These are phyloP conservation scores for Ceratocystis smalleyi DNA, from an alignment of 2,329 filamentous ascomycete genomes.

Conservation along the genomic window DNA sequence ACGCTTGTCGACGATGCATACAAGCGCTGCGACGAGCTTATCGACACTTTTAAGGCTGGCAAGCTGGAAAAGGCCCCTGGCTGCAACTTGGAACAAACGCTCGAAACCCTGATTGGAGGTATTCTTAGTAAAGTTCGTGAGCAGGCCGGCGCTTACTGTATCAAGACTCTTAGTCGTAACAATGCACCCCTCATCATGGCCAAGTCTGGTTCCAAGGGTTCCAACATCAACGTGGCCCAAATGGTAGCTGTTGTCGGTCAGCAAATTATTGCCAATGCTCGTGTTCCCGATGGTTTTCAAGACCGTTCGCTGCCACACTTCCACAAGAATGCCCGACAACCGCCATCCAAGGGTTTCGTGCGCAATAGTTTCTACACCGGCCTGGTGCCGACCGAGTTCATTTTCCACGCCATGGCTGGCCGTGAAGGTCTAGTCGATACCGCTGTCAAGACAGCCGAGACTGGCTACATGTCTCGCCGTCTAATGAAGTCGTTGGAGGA, in stretches of 20 bases:
- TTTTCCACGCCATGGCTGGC: constrained; percentile 96
- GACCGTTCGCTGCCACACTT: constrained; percentile 91
- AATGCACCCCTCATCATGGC: constrained; percentile 96
- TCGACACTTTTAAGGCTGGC: constrained; percentile 62
- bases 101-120: constrained; percentile 81
- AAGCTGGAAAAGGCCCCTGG: constrained; percentile 75
- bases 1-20: constrained; percentile 65
- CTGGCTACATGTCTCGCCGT: constrained; percentile 95
- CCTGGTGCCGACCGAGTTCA: constrained; percentile 76
- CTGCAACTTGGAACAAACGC: constrained; percentile 78
- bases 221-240: constrained; percentile 94
- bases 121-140: constrained; percentile 85
- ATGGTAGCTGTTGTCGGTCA: constrained; percentile 97
- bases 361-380: constrained; percentile 95
- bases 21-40: constrained; percentile 64
- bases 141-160: constrained; percentile 79
- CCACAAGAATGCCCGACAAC: constrained; percentile 77
- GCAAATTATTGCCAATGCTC: constrained; percentile 87
- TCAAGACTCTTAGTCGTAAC: constrained; percentile 73
- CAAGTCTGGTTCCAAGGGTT: constrained; percentile 91
- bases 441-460: constrained; percentile 96
- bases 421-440: constrained; percentile 98
- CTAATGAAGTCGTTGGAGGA: constrained; percentile 98
- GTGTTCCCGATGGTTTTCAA: constrained; percentile 91
- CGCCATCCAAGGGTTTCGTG: constrained; percentile 94